A percentile compares a stretch with the other conserved stretches of the same genome.
Conservation (phyloP, 495 filamentous ascomycete species). For the Lasiosphaeris hirsuta region DNA sequence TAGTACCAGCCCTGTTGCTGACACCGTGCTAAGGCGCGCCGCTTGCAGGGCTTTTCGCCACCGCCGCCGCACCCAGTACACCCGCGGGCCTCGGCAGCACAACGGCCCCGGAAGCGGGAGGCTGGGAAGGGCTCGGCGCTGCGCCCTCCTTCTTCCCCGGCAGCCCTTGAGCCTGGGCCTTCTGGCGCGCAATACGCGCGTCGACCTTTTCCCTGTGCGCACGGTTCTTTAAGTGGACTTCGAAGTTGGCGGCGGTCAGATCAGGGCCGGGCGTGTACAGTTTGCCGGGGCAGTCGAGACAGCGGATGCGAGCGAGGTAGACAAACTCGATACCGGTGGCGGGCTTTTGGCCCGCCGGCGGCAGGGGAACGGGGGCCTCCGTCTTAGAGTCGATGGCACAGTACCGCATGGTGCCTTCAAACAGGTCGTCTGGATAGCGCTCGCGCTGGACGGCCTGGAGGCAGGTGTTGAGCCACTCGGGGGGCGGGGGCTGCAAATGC, state of each 20-base stretch:
- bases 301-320: conserved; percentile 81
- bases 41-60: too few relatives aligned
- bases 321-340: conserved; percentile 61
- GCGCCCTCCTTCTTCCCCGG: too few relatives aligned
- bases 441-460: conserved; percentile 56
- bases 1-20: too few relatives aligned
- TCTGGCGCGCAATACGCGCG: conserved; percentile 3
- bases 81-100: not conserved
- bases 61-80: not conserved
- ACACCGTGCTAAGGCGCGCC: too few relatives aligned
- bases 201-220: conserved; percentile 70
- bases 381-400: conserved; percentile 68
- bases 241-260: conserved; percentile 81
- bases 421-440: conserved; percentile 70
- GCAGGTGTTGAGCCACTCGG: conserved; percentile 70
- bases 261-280: conserved; percentile 85
- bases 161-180: not conserved
- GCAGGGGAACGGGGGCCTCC: conserved; percentile 48
- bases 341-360: conserved; percentile 39
- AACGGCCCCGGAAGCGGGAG: not conserved
- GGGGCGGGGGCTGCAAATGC: conserved; percentile 63
- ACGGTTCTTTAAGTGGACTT: conserved; percentile 81
- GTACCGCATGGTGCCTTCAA: conserved; percentile 86
- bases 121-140: not conserved
- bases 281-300: conserved; percentile 88